Evolutionary conservation across 2,329 filamentous ascomycete species (phyloP).

Genomic region (Arthrobotrys entomopaga): DNA sequence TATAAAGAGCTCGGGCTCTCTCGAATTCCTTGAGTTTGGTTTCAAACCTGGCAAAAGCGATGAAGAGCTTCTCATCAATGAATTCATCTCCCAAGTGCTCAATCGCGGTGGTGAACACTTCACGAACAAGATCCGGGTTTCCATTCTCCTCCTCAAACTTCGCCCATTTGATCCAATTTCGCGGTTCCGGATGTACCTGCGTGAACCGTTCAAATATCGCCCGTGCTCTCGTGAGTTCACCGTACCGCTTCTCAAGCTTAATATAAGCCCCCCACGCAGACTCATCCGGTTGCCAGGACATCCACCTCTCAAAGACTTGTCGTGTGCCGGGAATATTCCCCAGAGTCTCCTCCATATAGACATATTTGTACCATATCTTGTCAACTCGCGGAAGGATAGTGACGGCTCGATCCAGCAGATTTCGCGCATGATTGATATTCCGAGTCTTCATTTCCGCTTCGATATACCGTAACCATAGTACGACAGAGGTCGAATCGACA

Average conservation of each 20-base stretch:
- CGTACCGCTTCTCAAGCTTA: conserved; percentile 94
- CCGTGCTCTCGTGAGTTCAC: conserved; percentile 88
- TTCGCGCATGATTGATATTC: conserved; percentile 96
- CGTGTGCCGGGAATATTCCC: conserved; percentile 91
- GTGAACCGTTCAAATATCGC: conserved; percentile 91
- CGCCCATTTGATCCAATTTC: conserved; percentile 99
- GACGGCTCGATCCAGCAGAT: conserved; percentile 92
- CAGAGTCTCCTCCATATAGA: conserved; percentile 98
- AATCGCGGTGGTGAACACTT: conserved; percentile 88
- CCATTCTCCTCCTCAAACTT: conserved; percentile 96
- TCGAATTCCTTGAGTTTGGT: conserved; percentile 95
- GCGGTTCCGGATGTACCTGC: conserved; percentile 88
- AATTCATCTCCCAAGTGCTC: conserved; percentile 93
- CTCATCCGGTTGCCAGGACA: conserved; percentile 98
- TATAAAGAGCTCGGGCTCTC: conserved; percentile 92
- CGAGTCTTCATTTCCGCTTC: conserved; percentile 95
- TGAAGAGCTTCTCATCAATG: conserved; percentile 94
- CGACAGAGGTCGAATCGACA: conserved; percentile 85
- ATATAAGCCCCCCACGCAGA: conserved; percentile 95
- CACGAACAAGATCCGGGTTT: conserved; percentile 87
- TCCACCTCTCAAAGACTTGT: conserved; percentile 97
- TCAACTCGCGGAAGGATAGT: conserved; percentile 89
- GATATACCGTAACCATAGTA: conserved; percentile 90
- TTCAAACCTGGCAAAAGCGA: conserved; percentile 94
- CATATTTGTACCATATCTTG: conserved; percentile 99